Percentiles rank a stretch among this genome's conserved stretches.
Evolutionary conservation across 2,329 filamentous ascomycete genomes (phyloP).

Genomic region (Ascochyta viciae-villosae): DNA sequence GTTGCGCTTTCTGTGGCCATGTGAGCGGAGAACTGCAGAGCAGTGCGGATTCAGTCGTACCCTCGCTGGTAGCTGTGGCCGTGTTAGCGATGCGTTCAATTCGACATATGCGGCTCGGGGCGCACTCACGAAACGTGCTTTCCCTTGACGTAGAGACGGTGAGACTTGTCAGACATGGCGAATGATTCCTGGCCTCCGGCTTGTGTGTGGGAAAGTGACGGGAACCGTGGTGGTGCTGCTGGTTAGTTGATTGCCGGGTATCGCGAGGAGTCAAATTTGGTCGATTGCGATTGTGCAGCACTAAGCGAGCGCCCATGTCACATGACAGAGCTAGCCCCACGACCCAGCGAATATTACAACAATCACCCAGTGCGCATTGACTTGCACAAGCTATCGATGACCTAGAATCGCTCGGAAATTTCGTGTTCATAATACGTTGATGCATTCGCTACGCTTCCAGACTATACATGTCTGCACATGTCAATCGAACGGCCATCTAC

Average conservation of each 20-base stretch:
- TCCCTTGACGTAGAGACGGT: constrained; percentile 65
- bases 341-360: background rate
- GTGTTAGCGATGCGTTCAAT: constrained; percentile 54
- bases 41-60: constrained; percentile 26
- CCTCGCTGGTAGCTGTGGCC: constrained; percentile 76
- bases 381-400: no score
- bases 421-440: no score
- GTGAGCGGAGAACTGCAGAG: constrained; percentile 24
- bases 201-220: constrained; percentile 35
- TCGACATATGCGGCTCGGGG: constrained; percentile 10
- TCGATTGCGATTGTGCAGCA: background rate
- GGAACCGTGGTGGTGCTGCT: constrained; percentile 41
- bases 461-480: no score
- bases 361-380: background rate
- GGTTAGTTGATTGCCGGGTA: constrained; percentile 35
- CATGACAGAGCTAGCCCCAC: background rate
- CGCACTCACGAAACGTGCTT: constrained; percentile 95
- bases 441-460: no score
- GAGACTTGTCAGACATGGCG: constrained; percentile 49
- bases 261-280: constrained; percentile 4
- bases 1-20: constrained; percentile 72
- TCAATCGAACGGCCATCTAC: no score
- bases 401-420: no score
- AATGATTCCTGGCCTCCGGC: constrained; percentile 39
- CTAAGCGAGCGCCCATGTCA: background rate